Base-by-base conservation (phyloP, 2,329 filamentous ascomycete species). In the Epichloe glyceriae region DNA sequence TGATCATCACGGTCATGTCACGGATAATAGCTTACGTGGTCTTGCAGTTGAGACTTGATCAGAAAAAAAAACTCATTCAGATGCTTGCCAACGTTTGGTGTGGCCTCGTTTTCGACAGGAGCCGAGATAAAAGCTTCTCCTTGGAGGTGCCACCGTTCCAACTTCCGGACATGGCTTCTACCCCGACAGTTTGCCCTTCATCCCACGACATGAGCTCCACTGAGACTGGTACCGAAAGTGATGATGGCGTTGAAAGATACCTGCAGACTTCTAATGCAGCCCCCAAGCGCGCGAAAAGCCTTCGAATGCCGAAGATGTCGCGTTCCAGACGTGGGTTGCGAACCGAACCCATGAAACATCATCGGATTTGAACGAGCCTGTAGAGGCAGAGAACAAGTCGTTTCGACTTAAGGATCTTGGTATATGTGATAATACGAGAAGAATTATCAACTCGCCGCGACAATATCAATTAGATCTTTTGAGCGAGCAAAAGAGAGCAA, bases 401-500 rank as follows among this genome's bases (percentile, higher is more conserved):
- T 39, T 17, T 22, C 14, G 12, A 15, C 39, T 39, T 3, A 12
- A 3, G 19, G 17, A 43, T 26, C 10, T 10, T 14, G 19, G n/a
- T 14, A 17, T 22, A 26, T 10, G 14, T 26, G 37, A 12, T n/a
- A 30, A 50, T 47, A 14, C 26, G 30, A 64, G 67, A 20, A 71
- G 68, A 37, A 86, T 88, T 49, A 89, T 93, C 53, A 77, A 81
- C 11, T 85, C 82, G 49, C 88, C 90, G 0, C 78, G 91, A 46
- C 88, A 95, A 60, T 98, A 97, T 61, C 93, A 98, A 64, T 71
- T 87, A 12, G 91, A 97, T 62, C 75, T 98, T 0, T 93, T 60
- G 88, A 96, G 64, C 79, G 79, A 55, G 91, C 93, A 4, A 95
- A 93, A 62, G 62, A 77, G 48, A 78, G 83, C 57, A 98, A 98